Evolutionary conservation across 2,329 filamentous ascomycete genomes (phyloP).

Genomic region (Gnomoniopsis smithogilvyi): DNA sequence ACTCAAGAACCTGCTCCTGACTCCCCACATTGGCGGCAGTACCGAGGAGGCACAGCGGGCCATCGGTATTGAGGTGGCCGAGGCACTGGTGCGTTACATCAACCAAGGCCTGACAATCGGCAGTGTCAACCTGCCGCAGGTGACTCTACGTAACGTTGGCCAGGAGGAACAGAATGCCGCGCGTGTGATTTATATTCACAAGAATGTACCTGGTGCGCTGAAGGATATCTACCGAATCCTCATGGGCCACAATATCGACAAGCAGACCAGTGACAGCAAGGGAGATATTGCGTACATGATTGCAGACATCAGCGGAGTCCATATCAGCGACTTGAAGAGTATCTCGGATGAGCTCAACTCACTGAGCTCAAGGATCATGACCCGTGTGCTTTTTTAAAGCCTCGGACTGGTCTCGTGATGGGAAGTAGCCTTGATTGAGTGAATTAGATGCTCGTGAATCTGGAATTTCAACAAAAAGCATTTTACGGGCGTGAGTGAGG

Average conservation of each 20-base stretch:
- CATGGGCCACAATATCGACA: constrained; percentile 95
- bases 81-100: constrained; percentile 88
- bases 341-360: constrained; percentile 80
- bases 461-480: background rate
- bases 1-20: constrained; percentile 90
- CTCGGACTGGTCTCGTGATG: background rate
- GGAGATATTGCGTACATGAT: constrained; percentile 96
- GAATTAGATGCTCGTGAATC: background rate
- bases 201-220: constrained; percentile 93
- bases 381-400: constrained; percentile 19
- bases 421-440: background rate
- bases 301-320: constrained; percentile 92
- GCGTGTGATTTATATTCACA: constrained; percentile 93
- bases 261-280: constrained; percentile 95
- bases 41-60: constrained; percentile 97
- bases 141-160: constrained; percentile 83
- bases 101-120: constrained; percentile 91
- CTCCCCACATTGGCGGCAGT: constrained; percentile 94
- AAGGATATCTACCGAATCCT: constrained; percentile 94
- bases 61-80: constrained; percentile 89
- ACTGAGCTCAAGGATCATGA: constrained; percentile 63
- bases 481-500: background rate
- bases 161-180: constrained; percentile 87
- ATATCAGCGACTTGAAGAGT: constrained; percentile 76
- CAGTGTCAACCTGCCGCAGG: constrained; percentile 96